These are phyloP conservation scores for Amphicarpaea edgeworthii DNA, from an alignment of 306 rosid genomes.

Conservation along the genomic window DNA sequence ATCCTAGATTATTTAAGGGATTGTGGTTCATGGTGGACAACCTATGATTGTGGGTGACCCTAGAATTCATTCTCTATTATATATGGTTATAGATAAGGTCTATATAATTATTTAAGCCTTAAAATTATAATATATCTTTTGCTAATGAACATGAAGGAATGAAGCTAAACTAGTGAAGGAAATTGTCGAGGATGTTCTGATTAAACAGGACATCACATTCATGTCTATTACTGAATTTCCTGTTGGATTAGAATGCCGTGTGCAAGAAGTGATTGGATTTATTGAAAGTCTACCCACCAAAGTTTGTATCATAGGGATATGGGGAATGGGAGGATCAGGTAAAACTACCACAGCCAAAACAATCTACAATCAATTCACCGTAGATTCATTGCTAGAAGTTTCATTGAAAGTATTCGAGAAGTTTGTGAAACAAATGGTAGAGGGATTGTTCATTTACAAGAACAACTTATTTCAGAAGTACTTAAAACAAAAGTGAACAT, in stretches of 20 bases:
- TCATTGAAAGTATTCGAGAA: slow-evolving; percentile 1
- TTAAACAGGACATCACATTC: too few relatives aligned
- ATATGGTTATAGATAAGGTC: too few relatives aligned
- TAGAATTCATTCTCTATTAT: too few relatives aligned
- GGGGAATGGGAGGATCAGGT: slow-evolving; percentile 43
- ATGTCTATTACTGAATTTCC: background rate
- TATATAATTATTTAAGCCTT: too few relatives aligned
- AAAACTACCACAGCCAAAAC: slow-evolving; percentile 9
- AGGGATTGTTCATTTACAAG: background rate
- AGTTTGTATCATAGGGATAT: slow-evolving; percentile 13
- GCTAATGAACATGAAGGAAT: background rate
- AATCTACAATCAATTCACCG: background rate
- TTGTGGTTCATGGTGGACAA: too few relatives aligned
- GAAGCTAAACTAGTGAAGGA: background rate
- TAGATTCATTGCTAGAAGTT: background rate
- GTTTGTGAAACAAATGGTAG: background rate
- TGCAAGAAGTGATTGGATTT: background rate
- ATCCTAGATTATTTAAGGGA: too few relatives aligned
- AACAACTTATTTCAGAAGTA: slow-evolving; percentile 6
- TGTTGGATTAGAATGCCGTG: slow-evolving; percentile 15
- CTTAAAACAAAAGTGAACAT: background rate
- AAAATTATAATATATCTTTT: too few relatives aligned
- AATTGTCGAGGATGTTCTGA: background rate
- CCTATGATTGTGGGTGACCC: too few relatives aligned
- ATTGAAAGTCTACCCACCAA: background rate